Percentiles rank a stretch among this genome's conserved stretches.
phyloP scores from a whole-genome alignment of 1,284 basidiomycete genomes.

The Melampsora occidentalis region DNA sequence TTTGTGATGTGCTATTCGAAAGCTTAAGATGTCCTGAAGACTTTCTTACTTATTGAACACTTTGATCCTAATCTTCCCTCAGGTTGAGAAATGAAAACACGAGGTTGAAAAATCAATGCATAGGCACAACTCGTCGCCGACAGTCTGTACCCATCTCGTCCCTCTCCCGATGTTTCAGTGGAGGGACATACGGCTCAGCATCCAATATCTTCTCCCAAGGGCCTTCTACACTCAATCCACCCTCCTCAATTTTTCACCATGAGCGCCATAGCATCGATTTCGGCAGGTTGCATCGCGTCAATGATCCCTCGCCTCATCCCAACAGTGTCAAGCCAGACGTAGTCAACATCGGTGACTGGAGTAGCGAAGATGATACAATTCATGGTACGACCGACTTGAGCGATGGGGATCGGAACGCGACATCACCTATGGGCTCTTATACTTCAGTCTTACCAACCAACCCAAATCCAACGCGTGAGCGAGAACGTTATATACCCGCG shows the following conservation, averaged over 20 bases:
- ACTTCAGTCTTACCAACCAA: not conserved
- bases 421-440: not conserved
- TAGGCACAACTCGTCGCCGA: slow-evolving; percentile 16
- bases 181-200: slow-evolving; percentile 6
- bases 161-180: slow-evolving; percentile 29
- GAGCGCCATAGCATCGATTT: slow-evolving; percentile 2
- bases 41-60: not conserved
- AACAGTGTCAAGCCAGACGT: not conserved
- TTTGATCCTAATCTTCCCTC: not conserved
- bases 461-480: not conserved
- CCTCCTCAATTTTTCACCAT: not conserved
- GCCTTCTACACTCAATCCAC: not conserved
- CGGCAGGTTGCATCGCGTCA: slow-evolving; percentile 1
- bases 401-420: not conserved
- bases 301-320: not conserved
- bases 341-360: slow-evolving; percentile 2
- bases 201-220: slow-evolving; percentile 8
- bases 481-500: not conserved
- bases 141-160: slow-evolving; percentile 44
- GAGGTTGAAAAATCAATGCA: slow-evolving; percentile 28
- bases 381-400: not conserved
- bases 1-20: too few species aligned
- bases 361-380: not conserved
- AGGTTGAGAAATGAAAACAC: slow-evolving; percentile 38
- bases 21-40: not conserved